A percentile compares a stretch with the other conserved stretches of the same genome.
These are phyloP conservation scores for Phytophthora foliorum DNA, from an alignment of 352 stramenopile species.

Conservation along the genomic window DNA sequence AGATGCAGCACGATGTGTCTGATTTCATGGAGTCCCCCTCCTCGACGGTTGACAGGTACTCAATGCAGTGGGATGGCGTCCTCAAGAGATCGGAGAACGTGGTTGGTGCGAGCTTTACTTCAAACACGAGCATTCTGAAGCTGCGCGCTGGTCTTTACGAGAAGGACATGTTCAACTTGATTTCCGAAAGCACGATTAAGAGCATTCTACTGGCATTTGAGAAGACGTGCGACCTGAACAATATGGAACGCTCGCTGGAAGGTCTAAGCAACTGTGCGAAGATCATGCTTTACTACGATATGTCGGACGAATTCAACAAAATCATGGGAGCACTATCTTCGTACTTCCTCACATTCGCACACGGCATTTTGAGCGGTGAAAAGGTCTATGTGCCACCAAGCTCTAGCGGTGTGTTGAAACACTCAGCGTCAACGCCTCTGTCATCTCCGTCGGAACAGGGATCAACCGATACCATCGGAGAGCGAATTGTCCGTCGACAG, in stretches of 20 bases:
- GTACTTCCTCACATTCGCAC: conserved; percentile 88
- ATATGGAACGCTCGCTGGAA: conserved; percentile 87
- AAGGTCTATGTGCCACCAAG: conserved; percentile 81
- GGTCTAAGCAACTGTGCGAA: conserved; percentile 86
- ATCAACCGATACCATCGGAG: conserved; percentile 31
- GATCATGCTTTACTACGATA: conserved; percentile 89
- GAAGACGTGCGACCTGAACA: conserved; percentile 85
- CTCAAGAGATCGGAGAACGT: conserved; percentile 90
- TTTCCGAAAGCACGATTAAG: conserved; percentile 83
- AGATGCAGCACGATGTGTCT: conserved; percentile 91
- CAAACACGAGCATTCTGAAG: conserved; percentile 87
- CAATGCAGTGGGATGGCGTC: conserved; percentile 89
- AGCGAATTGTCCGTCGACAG: conserved; percentile 39
- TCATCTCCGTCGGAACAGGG: conserved; percentile 16
- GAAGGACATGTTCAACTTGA: conserved; percentile 91
- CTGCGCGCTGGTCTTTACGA: conserved; percentile 86
- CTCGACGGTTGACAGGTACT: conserved; percentile 86
- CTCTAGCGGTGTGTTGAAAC: conserved; percentile 37
- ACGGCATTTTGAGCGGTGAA: conserved; percentile 85
- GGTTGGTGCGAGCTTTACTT: conserved; percentile 89
- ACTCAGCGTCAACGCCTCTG: conserved; percentile 18
- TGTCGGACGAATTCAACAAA: conserved; percentile 84
- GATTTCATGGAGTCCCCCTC: conserved; percentile 76
- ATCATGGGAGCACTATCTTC: conserved; percentile 83
- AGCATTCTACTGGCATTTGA: conserved; percentile 86